These are phyloP conservation scores for Metarhizium brunneum DNA, from an alignment of 2,329 filamentous ascomycete species.

Conservation along the genomic window DNA sequence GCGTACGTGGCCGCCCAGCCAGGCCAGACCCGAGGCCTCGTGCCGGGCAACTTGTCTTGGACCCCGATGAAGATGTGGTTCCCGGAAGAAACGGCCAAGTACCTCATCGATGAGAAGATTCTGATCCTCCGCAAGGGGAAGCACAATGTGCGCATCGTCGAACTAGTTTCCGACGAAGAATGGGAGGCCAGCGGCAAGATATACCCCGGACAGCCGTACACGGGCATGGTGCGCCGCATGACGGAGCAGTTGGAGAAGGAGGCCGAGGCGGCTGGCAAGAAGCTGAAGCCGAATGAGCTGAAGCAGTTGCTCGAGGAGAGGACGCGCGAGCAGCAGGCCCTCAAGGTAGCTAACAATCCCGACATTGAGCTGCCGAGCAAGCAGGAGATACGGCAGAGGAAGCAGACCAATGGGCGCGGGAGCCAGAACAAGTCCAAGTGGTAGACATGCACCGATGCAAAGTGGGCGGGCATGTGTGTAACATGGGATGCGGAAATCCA, in stretches of 20 bases:
- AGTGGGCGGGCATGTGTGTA: not conserved
- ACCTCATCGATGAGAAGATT: conserved; percentile 48
- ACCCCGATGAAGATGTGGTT: conserved; percentile 52
- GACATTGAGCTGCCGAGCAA: conserved; percentile 30
- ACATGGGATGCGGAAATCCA: not conserved
- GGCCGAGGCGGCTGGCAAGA: conserved; percentile 21
- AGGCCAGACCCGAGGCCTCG: conserved; percentile 32
- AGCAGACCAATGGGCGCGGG: conserved; percentile 7
- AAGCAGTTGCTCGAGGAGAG: conserved; percentile 19
- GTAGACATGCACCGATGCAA: not conserved
- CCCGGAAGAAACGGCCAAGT: conserved; percentile 47
- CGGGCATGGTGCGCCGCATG: conserved; percentile 36
- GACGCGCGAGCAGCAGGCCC: conserved; percentile 7
- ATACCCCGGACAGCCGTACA: conserved; percentile 45
- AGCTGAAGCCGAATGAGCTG: conserved; percentile 16
- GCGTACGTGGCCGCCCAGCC: conserved; percentile 52
- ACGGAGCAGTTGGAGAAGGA: conserved; percentile 27
- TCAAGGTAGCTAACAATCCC: conserved; percentile 30
- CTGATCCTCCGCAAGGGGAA: conserved; percentile 55
- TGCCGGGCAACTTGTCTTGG: conserved; percentile 46
- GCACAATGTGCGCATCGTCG: conserved; percentile 52
- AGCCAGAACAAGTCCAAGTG: not conserved
- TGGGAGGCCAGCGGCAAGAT: conserved; percentile 37
- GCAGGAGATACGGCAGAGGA: conserved; percentile 20
- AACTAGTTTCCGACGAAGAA: conserved; percentile 48